Evolutionary conservation across 306 rosid species (phyloP).

Genomic region (Chamaecrista fasciculata): DNA sequence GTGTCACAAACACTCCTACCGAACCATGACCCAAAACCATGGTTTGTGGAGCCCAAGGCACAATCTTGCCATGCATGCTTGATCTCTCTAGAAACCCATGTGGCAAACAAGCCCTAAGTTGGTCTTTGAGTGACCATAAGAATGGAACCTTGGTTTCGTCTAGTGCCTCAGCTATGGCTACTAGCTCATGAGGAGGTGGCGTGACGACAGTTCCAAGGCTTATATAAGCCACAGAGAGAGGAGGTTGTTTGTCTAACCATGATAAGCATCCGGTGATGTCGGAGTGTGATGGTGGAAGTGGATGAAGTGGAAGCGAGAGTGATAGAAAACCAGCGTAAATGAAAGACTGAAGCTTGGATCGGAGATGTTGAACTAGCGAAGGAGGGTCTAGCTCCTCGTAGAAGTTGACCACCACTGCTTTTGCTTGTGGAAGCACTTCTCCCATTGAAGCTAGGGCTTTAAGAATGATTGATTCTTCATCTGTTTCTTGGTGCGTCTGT

Average conservation of each 20-base stretch:
- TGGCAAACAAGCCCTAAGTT: slow-evolving; percentile 23
- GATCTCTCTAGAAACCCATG: slow-evolving; percentile 46
- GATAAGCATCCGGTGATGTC: slow-evolving; percentile 35
- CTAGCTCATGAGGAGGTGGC: slow-evolving; percentile 34
- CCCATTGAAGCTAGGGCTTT: slow-evolving; percentile 29
- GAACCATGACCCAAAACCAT: slow-evolving; percentile 44
- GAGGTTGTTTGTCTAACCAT: slow-evolving; percentile 32
- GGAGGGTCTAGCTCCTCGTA: slow-evolving; percentile 38
- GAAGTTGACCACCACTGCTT: slow-evolving; percentile 37
- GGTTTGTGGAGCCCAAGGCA: slow-evolving; percentile 52
- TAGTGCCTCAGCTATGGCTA: slow-evolving; percentile 47
- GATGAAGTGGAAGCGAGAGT: no score
- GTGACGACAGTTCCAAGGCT: slow-evolving; percentile 37
- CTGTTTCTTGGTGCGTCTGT: background rate
- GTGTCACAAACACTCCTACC: slow-evolving; percentile 48
- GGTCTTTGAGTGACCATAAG: slow-evolving; percentile 39
- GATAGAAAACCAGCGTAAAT: slow-evolving; percentile 45
- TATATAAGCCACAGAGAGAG: slow-evolving; percentile 31
- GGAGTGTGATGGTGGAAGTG: background rate
- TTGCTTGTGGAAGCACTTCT: slow-evolving; percentile 32
- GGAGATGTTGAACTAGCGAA: slow-evolving; percentile 29
- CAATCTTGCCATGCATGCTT: slow-evolving; percentile 32
- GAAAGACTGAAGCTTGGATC: slow-evolving; percentile 22
- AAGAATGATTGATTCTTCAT: slow-evolving; percentile 28
- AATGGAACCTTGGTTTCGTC: slow-evolving; percentile 39